Percentiles rank a stretch among this genome's conserved stretches.
These are phyloP conservation scores for Xerocomus brunneocitrinus DNA, from an alignment of 768 basidiomycete species.

Conservation along the genomic window DNA sequence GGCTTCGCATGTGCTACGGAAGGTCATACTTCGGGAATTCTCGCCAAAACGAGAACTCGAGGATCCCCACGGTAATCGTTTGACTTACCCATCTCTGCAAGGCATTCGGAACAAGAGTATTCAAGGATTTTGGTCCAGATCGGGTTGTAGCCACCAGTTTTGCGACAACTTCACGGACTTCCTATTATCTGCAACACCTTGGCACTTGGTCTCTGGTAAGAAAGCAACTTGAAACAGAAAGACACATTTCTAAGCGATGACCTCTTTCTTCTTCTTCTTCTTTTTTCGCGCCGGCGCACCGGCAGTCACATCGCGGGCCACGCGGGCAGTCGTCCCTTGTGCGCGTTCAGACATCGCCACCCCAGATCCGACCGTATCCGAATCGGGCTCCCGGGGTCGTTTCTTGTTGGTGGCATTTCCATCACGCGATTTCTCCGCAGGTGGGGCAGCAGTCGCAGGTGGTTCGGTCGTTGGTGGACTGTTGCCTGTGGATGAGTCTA, in stretches of 20 bases:
- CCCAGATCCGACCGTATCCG: not conserved
- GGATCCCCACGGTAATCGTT: not conserved
- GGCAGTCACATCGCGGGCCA: not conserved
- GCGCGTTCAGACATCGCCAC: not conserved
- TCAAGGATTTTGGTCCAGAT: not conserved
- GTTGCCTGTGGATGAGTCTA: not conserved
- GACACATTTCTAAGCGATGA: not conserved
- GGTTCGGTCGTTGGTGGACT: not conserved
- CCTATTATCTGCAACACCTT: not conserved
- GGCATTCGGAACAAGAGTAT: not conserved
- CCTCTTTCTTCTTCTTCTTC: constrained; percentile 18
- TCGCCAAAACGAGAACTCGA: not conserved
- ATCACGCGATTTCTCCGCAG: not conserved
- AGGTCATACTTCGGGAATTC: too few relatives aligned
- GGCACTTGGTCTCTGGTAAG: not conserved
- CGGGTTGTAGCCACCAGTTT: not conserved
- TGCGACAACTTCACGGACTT: not conserved
- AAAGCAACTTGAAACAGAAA: not conserved
- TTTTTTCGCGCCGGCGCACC: constrained; percentile 18
- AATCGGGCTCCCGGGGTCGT: constrained; percentile 18
- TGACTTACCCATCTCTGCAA: not conserved
- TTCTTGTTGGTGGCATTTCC: constrained; percentile 10
- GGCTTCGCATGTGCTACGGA: not conserved
- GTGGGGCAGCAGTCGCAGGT: not conserved
- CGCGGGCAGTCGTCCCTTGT: not conserved